Base-by-base conservation (phyloP, 2,329 filamentous ascomycete species). In the Calonectria crousiana region DNA sequence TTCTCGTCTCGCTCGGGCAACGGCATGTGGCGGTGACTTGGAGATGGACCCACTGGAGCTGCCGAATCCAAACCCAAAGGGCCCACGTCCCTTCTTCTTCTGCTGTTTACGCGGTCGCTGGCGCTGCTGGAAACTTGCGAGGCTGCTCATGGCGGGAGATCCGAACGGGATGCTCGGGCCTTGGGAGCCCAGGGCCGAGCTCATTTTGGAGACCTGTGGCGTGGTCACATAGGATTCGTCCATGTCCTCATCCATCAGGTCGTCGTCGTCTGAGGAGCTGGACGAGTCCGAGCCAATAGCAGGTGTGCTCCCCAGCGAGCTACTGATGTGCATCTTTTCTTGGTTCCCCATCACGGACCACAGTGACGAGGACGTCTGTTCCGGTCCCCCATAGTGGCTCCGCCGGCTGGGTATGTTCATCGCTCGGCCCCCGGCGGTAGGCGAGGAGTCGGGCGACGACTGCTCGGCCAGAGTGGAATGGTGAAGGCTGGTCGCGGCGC, bases 401-500 rank as follows among this genome's bases (percentile, higher is more conserved):
- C 88, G 85, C 65, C 90, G 87, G 52, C 86, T 86, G 10, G 91
- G 91, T 64, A 93, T 93, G 80, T 90, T 92, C 87, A 93, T 91
- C 32, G 89, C 91, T 76, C 88, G 85, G 47, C 94, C 92, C 67
- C 93, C 92, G 69, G 97, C 93, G 16, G 93, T 96, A 0, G 97
- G 97, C 0, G 96, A 98, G 0, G 95, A 97, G 83, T 98, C 95
- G 4, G 96, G 95, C 6, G 95, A 97, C 0, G 95, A 94, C 83
- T 93, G 92, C 79, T 98, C 95, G 71, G 96, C 96, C 11, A 98
- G 90, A 0, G 95, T 98, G 20, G 96, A 98, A 84, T 98, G 97
- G 85, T 98, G 97, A 28, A 99, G 89, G 82, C 96, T 98, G 14
- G 96, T 98, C 75, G 95, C 97, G 14, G 96, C 96, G 78, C 96